A percentile compares a stretch with the other conserved stretches of the same genome.
phyloP scores from a whole-genome alignment of 345 rosid species.

The Mercurialis annua region DNA sequence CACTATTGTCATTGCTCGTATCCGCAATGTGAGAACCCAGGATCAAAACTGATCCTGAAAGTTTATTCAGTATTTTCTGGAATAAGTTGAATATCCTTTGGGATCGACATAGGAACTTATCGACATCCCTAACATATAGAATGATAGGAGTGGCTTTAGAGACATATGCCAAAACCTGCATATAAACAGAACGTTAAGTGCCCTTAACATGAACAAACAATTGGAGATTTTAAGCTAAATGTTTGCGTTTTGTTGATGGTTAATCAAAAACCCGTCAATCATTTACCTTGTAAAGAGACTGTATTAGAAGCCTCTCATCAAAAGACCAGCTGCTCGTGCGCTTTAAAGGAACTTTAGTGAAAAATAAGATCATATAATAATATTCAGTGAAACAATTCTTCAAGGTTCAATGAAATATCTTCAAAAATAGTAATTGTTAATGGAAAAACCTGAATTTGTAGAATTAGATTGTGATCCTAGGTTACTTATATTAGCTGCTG shows the following conservation, averaged over 20 bases:
- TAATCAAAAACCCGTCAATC: neutral
- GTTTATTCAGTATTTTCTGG: constrained; percentile 69
- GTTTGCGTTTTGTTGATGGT: neutral
- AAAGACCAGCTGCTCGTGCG: constrained; percentile 72
- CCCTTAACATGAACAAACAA: neutral
- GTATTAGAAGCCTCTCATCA: constrained; percentile 82
- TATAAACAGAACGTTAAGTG: neutral
- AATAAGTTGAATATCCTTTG: constrained; percentile 65
- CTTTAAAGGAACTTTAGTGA: constrained; percentile 50
- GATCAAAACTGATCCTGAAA: constrained; percentile 74
- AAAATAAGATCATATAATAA: neutral
- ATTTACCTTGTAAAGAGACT: constrained; percentile 76
- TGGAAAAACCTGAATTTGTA: constrained; percentile 48
- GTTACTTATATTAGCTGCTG: constrained; percentile 56
- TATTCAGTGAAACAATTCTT: neutral
- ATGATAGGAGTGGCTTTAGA: constrained; percentile 77
- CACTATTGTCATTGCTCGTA: constrained; percentile 39
- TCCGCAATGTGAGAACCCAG: constrained; percentile 76
- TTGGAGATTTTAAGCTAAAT: neutral
- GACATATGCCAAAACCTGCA: constrained; percentile 70
- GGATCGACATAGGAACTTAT: constrained; percentile 59
- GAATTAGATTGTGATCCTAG: constrained; percentile 36
- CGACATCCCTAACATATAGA: constrained; percentile 76
- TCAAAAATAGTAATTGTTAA: neutral
- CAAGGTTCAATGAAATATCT: neutral